Evolutionary conservation across 2,329 filamentous ascomycete genomes (phyloP).

Genomic region (Pseudogymnoascus sp.): DNA sequence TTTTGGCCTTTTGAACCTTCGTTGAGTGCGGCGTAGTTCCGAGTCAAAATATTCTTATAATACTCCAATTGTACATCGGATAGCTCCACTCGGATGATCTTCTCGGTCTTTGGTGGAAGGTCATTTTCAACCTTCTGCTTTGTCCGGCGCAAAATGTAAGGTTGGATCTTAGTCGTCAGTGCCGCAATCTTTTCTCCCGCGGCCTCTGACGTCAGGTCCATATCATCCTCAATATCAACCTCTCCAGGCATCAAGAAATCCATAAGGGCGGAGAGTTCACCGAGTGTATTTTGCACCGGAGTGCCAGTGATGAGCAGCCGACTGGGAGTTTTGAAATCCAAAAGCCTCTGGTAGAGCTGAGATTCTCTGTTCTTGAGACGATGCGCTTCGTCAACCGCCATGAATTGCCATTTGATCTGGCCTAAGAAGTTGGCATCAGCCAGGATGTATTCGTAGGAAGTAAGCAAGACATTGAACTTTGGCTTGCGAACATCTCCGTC

Average conservation of each 20-base stretch:
- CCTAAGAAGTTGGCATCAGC: constrained; percentile 76
- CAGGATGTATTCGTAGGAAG: constrained; percentile 94
- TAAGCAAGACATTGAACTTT: constrained; percentile 96
- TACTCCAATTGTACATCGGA: constrained; percentile 96
- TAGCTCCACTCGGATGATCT: constrained; percentile 95
- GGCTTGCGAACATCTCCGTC: constrained; percentile 80
- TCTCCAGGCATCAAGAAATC: constrained; percentile 97
- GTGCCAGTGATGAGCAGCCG: constrained; percentile 93
- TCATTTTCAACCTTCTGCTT: constrained; percentile 98
- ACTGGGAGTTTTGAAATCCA: constrained; percentile 79
- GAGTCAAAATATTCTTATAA: constrained; percentile 96
- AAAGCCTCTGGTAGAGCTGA: constrained; percentile 77
- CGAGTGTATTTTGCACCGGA: constrained; percentile 93
- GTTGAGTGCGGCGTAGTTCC: constrained; percentile 91
- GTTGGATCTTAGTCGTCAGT: constrained; percentile 78
- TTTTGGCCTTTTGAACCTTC: constrained; percentile 86
- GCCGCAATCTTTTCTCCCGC: constrained; percentile 82
- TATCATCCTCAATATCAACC: constrained; percentile 81
- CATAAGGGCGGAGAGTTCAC: constrained; percentile 83
- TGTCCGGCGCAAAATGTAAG: constrained; percentile 89
- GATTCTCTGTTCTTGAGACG: constrained; percentile 94
- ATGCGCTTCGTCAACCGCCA: constrained; percentile 94
- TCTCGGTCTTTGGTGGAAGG: constrained; percentile 92
- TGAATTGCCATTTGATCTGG: constrained; percentile 93
- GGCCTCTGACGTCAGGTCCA: constrained; percentile 73